Evolutionary conservation across 2,329 filamentous ascomycete genomes (phyloP), one percentile per base, ranked within the genome.

Genomic region (Aspergillus latus): DNA sequence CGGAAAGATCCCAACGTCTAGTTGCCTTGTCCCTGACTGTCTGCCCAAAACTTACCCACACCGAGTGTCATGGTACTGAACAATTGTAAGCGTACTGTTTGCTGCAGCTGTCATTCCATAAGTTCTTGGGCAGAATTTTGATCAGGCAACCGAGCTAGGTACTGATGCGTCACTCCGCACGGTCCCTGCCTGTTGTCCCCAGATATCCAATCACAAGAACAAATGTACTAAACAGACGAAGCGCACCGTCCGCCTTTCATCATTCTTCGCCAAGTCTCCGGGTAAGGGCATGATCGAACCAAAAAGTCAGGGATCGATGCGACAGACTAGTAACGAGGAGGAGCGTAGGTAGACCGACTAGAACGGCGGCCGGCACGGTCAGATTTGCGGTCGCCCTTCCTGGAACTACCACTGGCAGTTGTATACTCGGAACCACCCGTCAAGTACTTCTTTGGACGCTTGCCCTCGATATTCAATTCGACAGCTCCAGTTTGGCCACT

Each of bases 391-490:
- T 74, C 72, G 15, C 70, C 66, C 39, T 72, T 66, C 16, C 40
- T 56, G 13, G 50, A 52, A 29, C 62, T 59, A 51, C 64, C 63
- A 52, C 64, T 64, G 43, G 68, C 67, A 8, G 69, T 36, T 29
- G 55, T 68, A 44, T 71, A 70, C 42, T 75, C 72, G 29, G 73
- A 75, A 4, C 69, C 67, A 5, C 64, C 58, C 26, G 66, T 63
- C 42, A 75, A 60, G 58, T 76, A 76, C 52, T 70, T 69, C 60
- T 72, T 73, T 11, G 72, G 68, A 53, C 68, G 68, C 30, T 66
- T 68, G 34, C 68, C 70, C 44, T 69, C 72, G 52, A 76, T 74
- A 55, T 73, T 75, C 49, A 76, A 59, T 54, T 73, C 72, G 21
- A 75, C 58, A 2, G 61, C 68, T 43, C 74, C 74, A 16, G 71